Evolutionary conservation across 148 eudicot genomes (phyloP).

Genomic region (Cornus kousa): DNA sequence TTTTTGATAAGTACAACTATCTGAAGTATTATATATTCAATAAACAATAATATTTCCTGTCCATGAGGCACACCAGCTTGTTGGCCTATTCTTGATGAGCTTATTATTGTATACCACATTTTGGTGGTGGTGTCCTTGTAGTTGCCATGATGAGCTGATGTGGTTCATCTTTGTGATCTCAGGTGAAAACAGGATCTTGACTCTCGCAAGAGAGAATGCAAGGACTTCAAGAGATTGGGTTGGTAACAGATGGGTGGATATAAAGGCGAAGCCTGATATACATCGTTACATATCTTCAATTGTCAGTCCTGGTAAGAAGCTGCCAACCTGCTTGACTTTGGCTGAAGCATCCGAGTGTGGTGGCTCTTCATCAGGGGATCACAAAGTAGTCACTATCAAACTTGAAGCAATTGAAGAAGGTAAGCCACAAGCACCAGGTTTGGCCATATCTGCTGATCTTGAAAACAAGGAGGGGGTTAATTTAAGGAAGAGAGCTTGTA

Average conservation of each 20-base stretch:
- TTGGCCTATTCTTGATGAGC: neutral
- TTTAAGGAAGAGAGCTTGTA: neutral
- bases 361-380: slow-evolving; percentile 3
- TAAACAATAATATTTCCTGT: neutral
- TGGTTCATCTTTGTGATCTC: neutral
- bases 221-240: slow-evolving; percentile 51
- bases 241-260: slow-evolving; percentile 30
- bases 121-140: neutral
- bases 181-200: slow-evolving; percentile 30
- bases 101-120: neutral
- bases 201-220: slow-evolving; percentile 14
- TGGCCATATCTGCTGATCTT: neutral
- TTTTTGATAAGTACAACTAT: neutral
- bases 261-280: slow-evolving; percentile 29
- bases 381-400: slow-evolving; percentile 19
- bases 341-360: slow-evolving; percentile 10
- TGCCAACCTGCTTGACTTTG: neutral
- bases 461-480: neutral
- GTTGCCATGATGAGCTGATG: neutral
- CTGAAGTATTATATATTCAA: neutral
- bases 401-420: slow-evolving; percentile 17
- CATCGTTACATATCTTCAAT: slow-evolving; percentile 21
- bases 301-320: neutral
- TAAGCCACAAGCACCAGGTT: neutral
- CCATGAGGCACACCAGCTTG: neutral